A percentile compares a stretch with the other conserved stretches of the same genome.
These are phyloP conservation scores for Fusarium succisae DNA, from an alignment of 2,329 filamentous ascomycete genomes.

Conservation along the genomic window DNA sequence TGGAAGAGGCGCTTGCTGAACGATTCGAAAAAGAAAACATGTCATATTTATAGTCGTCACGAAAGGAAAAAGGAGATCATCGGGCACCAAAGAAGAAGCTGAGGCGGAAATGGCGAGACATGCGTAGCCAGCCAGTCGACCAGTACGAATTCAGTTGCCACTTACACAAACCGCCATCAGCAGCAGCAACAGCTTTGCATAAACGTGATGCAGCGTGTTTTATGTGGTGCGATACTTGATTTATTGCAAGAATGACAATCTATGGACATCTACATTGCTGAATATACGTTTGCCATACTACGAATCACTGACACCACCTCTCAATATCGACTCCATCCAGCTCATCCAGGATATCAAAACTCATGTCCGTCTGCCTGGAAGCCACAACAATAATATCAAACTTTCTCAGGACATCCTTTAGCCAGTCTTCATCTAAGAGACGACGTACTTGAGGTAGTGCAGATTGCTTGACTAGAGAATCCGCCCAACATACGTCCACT, in stretches of 20 bases:
- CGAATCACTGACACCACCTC: conserved; percentile 46
- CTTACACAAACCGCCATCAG: neutral
- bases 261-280: too few relatives aligned
- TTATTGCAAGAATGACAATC: too few relatives aligned
- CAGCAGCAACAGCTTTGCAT: neutral
- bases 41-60: neutral
- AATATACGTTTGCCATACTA: too few relatives aligned
- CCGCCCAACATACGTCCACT: conserved; percentile 53
- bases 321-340: conserved; percentile 50
- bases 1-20: neutral
- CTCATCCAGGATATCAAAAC: conserved; percentile 49
- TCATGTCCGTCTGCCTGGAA: conserved; percentile 50
- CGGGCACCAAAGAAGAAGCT: neutral
- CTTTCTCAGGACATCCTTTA: conserved; percentile 42
- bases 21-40: neutral
- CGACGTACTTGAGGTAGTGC: conserved; percentile 50
- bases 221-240: neutral
- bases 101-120: neutral
- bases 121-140: neutral
- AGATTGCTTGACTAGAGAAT: conserved; percentile 53
- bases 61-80: neutral
- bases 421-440: conserved; percentile 51
- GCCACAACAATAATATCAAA: conserved; percentile 56
- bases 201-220: neutral
- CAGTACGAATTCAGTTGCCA: conserved; percentile 7